Base-by-base conservation (phyloP, 768 basidiomycete genomes). In the Rhodotorula toruloides region DNA sequence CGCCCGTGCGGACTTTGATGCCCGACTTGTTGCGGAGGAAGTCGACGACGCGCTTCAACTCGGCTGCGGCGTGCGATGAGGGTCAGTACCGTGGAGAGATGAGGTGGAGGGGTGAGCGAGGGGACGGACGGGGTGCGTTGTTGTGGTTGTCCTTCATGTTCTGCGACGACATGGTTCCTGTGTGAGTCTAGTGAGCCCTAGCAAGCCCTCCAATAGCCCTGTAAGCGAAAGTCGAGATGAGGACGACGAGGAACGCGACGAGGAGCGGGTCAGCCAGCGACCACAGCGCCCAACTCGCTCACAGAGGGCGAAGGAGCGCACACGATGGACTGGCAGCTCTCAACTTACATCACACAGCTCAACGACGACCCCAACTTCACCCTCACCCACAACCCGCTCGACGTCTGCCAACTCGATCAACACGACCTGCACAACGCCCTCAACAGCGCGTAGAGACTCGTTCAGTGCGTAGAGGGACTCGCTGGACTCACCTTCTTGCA, bases 11-110 rank as follows among this genome's bases (percentile, higher is more conserved):
- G 59, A 87, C 83, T 81, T 96, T 97, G 74, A 97, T 85, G 4
- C 90, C 90, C 21, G 90, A 82, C 74, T 86, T 87, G 71, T 88
- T 86, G 50, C 96, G 85, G 55, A 99, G 81, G 75, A 89, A 99
- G 71, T 89, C 84, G 59, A 89, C 89, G 54, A 92, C 86, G 74
- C 86, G 87, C 73, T 86, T 85, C 56, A 90, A 79, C 57, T 93
- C 87, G 52, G 85, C 74, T 74, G 58, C 6, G 46, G 3, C 4
- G 29, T 22, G 43, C 22, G n/a, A 31, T 13, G 21, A 39, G 46
- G 42, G 46, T 37, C 14, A 42, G 42, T 3, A 22, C 13, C 31
- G 11, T 4, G 40, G 54, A 36, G 42, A 37, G 52, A 46, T n/a
- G 47, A 27, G 46, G 62, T 57, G 62, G 62, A 57, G 48, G 19